Base-by-base conservation (phyloP, 192 early-diverging fungal species). In the Thoreauomyces humboldtii region DNA sequence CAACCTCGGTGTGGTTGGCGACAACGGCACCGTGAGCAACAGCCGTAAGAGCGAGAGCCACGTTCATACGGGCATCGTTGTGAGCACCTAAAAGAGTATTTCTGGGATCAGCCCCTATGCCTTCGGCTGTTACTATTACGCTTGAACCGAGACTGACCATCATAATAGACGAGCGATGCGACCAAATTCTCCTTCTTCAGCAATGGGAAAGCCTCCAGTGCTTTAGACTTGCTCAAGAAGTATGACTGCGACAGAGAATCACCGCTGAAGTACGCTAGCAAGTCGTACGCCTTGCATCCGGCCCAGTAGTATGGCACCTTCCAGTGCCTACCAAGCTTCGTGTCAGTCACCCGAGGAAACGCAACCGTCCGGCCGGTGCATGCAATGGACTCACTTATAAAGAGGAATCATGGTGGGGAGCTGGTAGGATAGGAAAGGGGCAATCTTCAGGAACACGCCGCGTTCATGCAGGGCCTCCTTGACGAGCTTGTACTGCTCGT, bases 21-120 rank as follows among this genome's bases (percentile, higher is more conserved):
- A 96, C 86, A 29, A 86, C 87, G 7, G 95, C 95, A 55, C 95
- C 95, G 59, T 96, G 88, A 4, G 85, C 83, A 2, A 88, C 88
- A 11, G 95, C 94, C 0, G 95, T 96, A 56, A 96, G 79, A 2
- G 91, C 92, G 29, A 98, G 76, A 1, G 93, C 90, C 1, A 95
- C 91, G 72, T 96, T 96, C 95, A 98, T 96, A 44, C 95, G 84
- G 2, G 94, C 91, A 54, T 98, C 95, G 77, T 98, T 98, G 73
- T 98, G 95, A 58, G 95, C 93, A 43, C 92, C 87, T 88, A 57
- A 2, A 27, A 19, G 19, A n/a, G n/a, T n/a, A n/a, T 42, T 42
- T 11, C 11, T 42, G 11, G n/a, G 11, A 14, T 42, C n/a, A 42
- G 41, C n/a, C n/a, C n/a, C 11, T n/a, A 42, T 42, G 11, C 41